Base-by-base conservation (phyloP, 1,139 yeast genomes). In the Pichia sp. region DNA sequence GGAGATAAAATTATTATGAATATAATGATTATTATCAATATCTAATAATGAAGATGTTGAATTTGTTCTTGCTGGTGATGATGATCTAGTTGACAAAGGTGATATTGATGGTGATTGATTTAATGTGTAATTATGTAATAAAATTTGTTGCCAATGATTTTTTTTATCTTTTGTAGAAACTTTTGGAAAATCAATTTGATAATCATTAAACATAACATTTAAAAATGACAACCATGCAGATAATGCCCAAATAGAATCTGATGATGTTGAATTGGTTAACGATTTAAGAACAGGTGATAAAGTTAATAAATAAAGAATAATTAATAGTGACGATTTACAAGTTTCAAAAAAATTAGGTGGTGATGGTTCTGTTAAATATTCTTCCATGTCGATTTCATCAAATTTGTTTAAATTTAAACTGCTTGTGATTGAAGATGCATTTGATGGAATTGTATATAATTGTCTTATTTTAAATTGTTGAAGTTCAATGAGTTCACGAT, bases 211-310 rank as follows among this genome's bases (percentile, higher is more conserved):
- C 16, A 81, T 61, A 4, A 87, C 67, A 56, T 86, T 86, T 37
- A 80, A 69, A 8, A 87, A 54, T 34, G 86, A 80, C 25, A 92
- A 69, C 78, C 95, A 81, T 43, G 84, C 78, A 4, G 95, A 79
- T 7, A 92, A 65, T 0, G 96, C 89, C 97, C 98, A 92, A 51
- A 94, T 87, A 20, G 97, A 87, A 64, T 92, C 97, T 1, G 95
- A 84, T 0, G 97, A 78, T 0, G 97, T 87, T 0, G 96, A 85
- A 54, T 80, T 77, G 0, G 97, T 89, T 41, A 94, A 71, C 0
- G 97, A 89, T 55, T 87, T 85, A 45, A 92, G 71, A 3, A 92
- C 92, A 0, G 98, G 98, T 0, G 97, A 86, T 37, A 90, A 67
- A 0, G 94, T 80, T 39, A 89, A 68, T 39, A 90, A 67, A 4